These are phyloP conservation scores for Cryphonectria nitschkei DNA, from an alignment of 2,329 filamentous ascomycete species.

Conservation along the genomic window DNA sequence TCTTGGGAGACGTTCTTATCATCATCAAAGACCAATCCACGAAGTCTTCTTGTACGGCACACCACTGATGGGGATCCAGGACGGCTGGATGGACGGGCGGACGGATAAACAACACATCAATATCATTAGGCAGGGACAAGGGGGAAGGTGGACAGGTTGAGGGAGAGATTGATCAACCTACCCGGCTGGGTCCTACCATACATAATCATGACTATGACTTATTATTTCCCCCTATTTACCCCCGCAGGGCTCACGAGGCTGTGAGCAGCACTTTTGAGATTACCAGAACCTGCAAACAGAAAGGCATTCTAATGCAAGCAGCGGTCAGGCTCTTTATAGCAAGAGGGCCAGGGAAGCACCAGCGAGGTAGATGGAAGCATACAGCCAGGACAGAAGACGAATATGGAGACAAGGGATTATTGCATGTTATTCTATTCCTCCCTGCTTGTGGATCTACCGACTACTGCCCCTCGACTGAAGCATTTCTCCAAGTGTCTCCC, in stretches of 20 bases:
- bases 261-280: not conserved
- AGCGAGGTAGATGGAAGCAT: not conserved
- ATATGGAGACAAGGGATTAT: too few relatives aligned
- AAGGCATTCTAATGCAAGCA: not conserved
- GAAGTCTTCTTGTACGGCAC: not conserved
- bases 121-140: not conserved
- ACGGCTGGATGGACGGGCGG: not conserved
- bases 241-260: not conserved
- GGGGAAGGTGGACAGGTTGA: not conserved
- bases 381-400: not conserved
- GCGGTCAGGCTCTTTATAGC: not conserved
- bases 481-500: too few relatives aligned
- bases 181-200: not conserved
- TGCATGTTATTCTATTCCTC: too few relatives aligned
- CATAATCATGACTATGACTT: not conserved
- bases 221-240: not conserved
- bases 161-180: not conserved
- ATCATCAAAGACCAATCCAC: not conserved
- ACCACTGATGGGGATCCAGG: not conserved
- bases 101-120: not conserved
- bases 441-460: not conserved
- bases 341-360: not conserved
- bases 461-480: too few relatives aligned
- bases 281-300: not conserved
- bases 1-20: not conserved